Evolutionary conservation across 2,329 filamentous ascomycete genomes (phyloP), one percentile per base, ranked within the genome.

Genomic region (Microdochium paspali): DNA sequence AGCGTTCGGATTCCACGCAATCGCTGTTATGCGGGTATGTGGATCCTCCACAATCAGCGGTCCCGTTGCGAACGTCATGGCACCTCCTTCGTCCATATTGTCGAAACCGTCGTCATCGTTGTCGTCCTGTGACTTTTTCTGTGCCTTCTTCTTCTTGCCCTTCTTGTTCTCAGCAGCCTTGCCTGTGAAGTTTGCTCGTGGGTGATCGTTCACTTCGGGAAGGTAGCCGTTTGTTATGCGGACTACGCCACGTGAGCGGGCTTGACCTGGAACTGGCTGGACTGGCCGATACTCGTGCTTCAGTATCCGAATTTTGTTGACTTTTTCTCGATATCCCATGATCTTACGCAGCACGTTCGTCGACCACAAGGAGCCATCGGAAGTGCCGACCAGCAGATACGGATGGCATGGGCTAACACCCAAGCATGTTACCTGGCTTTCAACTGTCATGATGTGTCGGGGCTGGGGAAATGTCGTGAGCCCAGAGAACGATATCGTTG

Each of bases 1-100:
- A 30, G 71, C 60, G 55, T 87, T 86, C 2, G 82, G 80, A 57
- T 87, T 87, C 84, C 84, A 87, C 35, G 74, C 73, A 23, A 84
- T 66, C 2, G 73, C 69, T 4, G 80, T 80, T 52, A 87, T 67
- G 44, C 82, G 74, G 10, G 79, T 83, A 51, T 74, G 66, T 44
- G 83, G 76, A 48, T 87, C 83, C 55, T 82, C 76, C 10, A 84
- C 69, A 4, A 75, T 65, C 4, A 69, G 68, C 31, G 72, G 65
- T 4, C 66, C 67, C 1, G 70, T 44, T n/a, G 50, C 49, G 24
- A 47, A 24, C 15, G 30, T 32, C 35, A 44, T 45, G 3, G 53
- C 50, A 49, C 60, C 56, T 9, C 49, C 51, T 3, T 66, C 65
- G 3, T 62, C 62, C 1, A 55, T 23, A 54, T 68, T 31, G 52